Conservation (phyloP, 345 rosid species). For the Erucastrum elatum region DNA sequence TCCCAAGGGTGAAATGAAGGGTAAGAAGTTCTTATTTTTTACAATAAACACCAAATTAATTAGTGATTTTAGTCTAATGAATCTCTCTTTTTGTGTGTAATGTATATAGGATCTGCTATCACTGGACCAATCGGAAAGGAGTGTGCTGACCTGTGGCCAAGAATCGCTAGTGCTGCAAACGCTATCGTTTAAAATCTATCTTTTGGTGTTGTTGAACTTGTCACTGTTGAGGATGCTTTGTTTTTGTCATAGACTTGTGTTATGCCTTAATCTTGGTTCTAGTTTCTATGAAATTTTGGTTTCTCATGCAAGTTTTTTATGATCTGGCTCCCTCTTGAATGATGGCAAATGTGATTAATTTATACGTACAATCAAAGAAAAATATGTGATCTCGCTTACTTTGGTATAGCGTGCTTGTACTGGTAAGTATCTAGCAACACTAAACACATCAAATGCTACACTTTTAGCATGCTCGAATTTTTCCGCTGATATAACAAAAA, state of each 20-base stretch:
- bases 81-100: background rate
- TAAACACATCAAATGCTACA: background rate
- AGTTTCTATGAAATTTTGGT: background rate
- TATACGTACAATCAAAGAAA: too few relatives aligned
- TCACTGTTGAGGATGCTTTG: constrained; percentile 15
- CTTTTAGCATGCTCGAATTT: too few relatives aligned
- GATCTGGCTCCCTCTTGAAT: background rate
- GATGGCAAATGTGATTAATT: too few relatives aligned
- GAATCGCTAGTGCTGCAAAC: constrained; percentile 48
- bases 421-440: background rate
- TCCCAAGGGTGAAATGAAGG: constrained; percentile 90
- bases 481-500: too few relatives aligned
- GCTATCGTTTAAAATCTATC: constrained; percentile 36
- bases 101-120: constrained; percentile 64
- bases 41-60: background rate
- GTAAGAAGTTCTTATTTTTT: constrained; percentile 32
- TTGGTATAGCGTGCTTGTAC: background rate
- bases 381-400: background rate
- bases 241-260: constrained; percentile 17
- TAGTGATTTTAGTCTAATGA: background rate
- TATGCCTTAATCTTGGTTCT: background rate
- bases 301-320: background rate
- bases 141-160: constrained; percentile 83
- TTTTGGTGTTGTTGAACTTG: constrained; percentile 5
- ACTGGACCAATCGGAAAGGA: constrained; percentile 87